phyloP scores from a whole-genome alignment of 768 basidiomycete genomes.

The Mycena crocata region DNA sequence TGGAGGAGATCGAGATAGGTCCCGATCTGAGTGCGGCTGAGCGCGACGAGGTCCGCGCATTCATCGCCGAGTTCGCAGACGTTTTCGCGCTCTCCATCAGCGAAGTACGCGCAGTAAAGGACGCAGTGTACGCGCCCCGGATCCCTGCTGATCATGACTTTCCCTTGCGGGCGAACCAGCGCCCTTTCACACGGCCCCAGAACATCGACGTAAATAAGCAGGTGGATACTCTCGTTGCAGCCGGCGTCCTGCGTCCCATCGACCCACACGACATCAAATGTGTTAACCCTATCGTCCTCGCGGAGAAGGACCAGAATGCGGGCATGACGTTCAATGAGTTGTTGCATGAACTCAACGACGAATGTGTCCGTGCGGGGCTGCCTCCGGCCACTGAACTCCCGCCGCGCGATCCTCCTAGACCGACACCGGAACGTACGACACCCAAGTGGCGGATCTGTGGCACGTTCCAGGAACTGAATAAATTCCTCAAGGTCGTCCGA shows the following conservation, averaged over 20 bases:
- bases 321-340: slow-evolving; percentile 2
- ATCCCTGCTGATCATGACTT: slow-evolving; percentile 43
- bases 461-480: slow-evolving; percentile 50
- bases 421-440: background rate
- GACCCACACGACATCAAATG: slow-evolving; percentile 1
- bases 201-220: background rate
- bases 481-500: slow-evolving; percentile 40
- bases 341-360: background rate
- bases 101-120: background rate
- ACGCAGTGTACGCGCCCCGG: slow-evolving; percentile 39
- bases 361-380: background rate
- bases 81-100: background rate
- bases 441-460: slow-evolving; percentile 51
- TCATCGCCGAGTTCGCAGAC: background rate
- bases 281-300: background rate
- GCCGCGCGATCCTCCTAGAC: background rate
- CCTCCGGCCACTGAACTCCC: background rate
- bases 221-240: background rate
- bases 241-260: background rate
- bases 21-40: background rate
- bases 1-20: background rate
- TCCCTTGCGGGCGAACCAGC: slow-evolving; percentile 25
- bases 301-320: background rate
- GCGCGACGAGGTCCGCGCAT: background rate
- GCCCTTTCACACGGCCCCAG: background rate